These are phyloP conservation scores for Kalmanozyma brasiliensis DNA, from an alignment of 1,284 basidiomycete genomes.

Conservation along the genomic window DNA sequence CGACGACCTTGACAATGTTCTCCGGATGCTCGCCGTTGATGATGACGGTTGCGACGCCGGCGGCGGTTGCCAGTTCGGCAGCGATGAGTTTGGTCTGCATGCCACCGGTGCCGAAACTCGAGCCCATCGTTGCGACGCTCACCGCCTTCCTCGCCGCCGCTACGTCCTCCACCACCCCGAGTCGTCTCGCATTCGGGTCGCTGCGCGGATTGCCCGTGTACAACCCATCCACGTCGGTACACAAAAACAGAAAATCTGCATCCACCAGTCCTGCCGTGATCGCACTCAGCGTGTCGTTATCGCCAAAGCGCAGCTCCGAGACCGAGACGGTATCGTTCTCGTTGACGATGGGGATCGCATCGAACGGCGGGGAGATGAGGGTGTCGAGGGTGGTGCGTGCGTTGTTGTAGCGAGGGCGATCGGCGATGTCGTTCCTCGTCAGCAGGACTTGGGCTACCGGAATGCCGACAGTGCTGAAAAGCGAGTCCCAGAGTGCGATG, in stretches of 20 bases:
- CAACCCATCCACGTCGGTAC: constrained; percentile 95
- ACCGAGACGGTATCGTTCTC: constrained; percentile 67
- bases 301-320: constrained; percentile 96
- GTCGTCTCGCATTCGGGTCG: constrained; percentile 82
- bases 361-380: constrained; percentile 52
- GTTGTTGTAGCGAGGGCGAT: constrained; percentile 70
- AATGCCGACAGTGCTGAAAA: constrained; percentile 91
- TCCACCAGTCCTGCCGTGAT: constrained; percentile 97
- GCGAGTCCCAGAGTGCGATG: constrained; percentile 95
- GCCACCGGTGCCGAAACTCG: constrained; percentile 92
- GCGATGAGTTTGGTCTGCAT: constrained; percentile 99
- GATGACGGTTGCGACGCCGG: constrained; percentile 94
- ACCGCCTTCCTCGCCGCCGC: constrained; percentile 84
- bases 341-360: constrained; percentile 67
- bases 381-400: constrained; percentile 63
- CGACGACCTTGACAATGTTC: constrained; percentile 83
- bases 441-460: constrained; percentile 94
- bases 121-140: constrained; percentile 88
- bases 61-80: constrained; percentile 94
- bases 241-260: constrained; percentile 93
- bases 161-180: constrained; percentile 85
- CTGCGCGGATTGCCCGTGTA: constrained; percentile 95
- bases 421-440: constrained; percentile 94
- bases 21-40: constrained; percentile 73
- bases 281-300: constrained; percentile 97